Conservation (phyloP, 2,329 filamentous ascomycete genomes). For the Fusarium sulawesiense region DNA sequence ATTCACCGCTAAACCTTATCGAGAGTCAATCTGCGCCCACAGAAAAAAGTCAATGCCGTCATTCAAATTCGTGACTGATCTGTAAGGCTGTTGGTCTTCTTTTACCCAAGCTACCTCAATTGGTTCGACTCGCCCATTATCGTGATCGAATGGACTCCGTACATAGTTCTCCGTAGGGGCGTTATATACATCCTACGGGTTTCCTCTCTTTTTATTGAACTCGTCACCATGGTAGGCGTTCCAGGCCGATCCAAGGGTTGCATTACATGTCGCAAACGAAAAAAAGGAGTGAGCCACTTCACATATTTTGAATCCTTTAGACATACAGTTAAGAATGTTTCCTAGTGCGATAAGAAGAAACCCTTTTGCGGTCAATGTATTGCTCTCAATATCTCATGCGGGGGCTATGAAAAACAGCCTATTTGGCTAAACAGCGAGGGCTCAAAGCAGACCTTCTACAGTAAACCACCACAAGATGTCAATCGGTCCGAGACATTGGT, state of each 20-base stretch:
- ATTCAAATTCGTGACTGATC: background rate
- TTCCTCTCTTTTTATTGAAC: background rate
- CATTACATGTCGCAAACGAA: slow-evolving; percentile 16
- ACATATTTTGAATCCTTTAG: background rate
- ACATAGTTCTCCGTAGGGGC: background rate
- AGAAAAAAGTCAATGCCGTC: slow-evolving; percentile 28
- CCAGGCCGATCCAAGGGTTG: slow-evolving; percentile 25
- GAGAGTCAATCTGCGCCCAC: slow-evolving; percentile 28
- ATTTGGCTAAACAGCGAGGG: slow-evolving; percentile 29
- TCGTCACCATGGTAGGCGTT: slow-evolving; percentile 19
- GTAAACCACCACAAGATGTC: background rate
- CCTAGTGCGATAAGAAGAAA: slow-evolving; percentile 17
- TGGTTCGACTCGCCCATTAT: background rate
- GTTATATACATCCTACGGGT: background rate
- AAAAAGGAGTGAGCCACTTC: slow-evolving; percentile 19
- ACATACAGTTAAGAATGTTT: background rate
- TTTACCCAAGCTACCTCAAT: background rate
- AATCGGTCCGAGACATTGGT: background rate
- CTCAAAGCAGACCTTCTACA: background rate
- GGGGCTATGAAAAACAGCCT: slow-evolving; percentile 1
- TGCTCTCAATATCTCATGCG: slow-evolving; percentile 4
- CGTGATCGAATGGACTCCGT: background rate
- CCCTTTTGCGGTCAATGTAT: slow-evolving; percentile 17
- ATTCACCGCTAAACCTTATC: slow-evolving; percentile 14
- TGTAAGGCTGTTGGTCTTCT: background rate